Conservation (phyloP, 805 yeast species). For the Candida quercuum region DNA sequence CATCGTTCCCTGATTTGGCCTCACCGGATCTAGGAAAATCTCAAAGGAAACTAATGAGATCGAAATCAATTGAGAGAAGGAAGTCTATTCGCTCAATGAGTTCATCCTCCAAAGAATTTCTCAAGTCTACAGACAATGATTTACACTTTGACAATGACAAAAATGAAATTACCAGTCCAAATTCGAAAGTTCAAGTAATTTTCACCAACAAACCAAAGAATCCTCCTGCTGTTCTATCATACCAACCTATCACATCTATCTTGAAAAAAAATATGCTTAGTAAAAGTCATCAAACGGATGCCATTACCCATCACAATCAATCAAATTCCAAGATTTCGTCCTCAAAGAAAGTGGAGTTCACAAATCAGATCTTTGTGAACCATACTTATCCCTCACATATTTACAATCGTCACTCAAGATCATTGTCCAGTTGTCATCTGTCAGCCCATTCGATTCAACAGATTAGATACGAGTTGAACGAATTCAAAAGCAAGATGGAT, state of each 20-base stretch:
- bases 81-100: slow-evolving; percentile 27
- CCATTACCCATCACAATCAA: background rate
- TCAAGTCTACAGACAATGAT: slow-evolving; percentile 9
- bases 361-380: slow-evolving; percentile 41
- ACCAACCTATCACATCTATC: slow-evolving; percentile 2
- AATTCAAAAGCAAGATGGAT: slow-evolving; percentile 62
- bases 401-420: slow-evolving; percentile 50
- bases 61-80: slow-evolving; percentile 31
- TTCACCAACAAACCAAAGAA: slow-evolving; percentile 11
- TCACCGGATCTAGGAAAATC: slow-evolving; percentile 26
- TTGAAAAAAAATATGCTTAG: background rate
- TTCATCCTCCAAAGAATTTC: slow-evolving; percentile 18
- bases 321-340: too few relatives aligned
- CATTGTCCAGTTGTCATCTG: slow-evolving; percentile 34
- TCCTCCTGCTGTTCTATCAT: background rate
- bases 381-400: slow-evolving; percentile 46
- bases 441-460: slow-evolving; percentile 45
- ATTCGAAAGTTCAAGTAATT: slow-evolving; percentile 13
- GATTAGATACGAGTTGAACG: slow-evolving; percentile 61
- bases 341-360: slow-evolving; percentile 38
- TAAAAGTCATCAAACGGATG: background rate
- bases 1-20: slow-evolving; percentile 30
- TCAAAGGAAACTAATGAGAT: slow-evolving; percentile 25
- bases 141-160: background rate
- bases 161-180: background rate